Evolutionary conservation across 2,329 filamentous ascomycete genomes (phyloP).

Genomic region (Claviceps paspali): DNA sequence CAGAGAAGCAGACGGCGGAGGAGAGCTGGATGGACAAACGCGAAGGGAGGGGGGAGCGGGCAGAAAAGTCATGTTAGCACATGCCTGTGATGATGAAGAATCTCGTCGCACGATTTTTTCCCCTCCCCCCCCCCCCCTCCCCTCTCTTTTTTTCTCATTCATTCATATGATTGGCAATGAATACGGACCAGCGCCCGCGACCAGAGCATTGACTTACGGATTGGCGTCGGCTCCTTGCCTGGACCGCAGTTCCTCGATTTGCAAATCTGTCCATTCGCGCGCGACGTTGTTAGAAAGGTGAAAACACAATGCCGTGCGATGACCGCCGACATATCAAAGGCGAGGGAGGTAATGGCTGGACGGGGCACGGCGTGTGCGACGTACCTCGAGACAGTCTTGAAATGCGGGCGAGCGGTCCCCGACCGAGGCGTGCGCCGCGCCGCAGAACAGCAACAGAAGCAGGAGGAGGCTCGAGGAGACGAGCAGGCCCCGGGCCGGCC

Average conservation of each 20-base stretch:
- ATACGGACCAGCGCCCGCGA: too few species aligned
- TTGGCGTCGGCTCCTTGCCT: constrained; percentile 40
- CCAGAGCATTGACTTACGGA: constrained; percentile 47
- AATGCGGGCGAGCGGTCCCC: constrained; percentile 85
- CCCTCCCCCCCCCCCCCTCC: too few species aligned
- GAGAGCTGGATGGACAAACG: constrained; percentile 50
- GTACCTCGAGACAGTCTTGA: constrained; percentile 66
- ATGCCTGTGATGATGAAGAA: too few species aligned
- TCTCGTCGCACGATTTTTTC: too few species aligned
- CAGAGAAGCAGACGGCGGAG: constrained; percentile 79
- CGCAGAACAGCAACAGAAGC: constrained; percentile 24
- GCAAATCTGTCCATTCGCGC: constrained; percentile 47
- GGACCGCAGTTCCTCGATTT: constrained; percentile 61
- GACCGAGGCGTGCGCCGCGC: constrained; percentile 49
- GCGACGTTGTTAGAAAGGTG: too few species aligned
- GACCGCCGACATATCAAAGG: too few species aligned
- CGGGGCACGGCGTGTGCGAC: constrained; percentile 4
- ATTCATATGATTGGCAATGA: too few species aligned
- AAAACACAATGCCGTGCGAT: too few species aligned
- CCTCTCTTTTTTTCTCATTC: too few species aligned
- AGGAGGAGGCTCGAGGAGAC: constrained; percentile 21
- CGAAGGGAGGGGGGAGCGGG: too few species aligned
- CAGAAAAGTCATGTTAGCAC: too few species aligned
- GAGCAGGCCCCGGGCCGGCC: constrained; percentile 17
- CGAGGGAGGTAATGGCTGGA: background rate